A percentile compares a stretch with the other conserved stretches of the same genome.
These are phyloP conservation scores for Sporothrix sp. DNA, from an alignment of 2,329 filamentous ascomycete genomes.

Conservation along the genomic window DNA sequence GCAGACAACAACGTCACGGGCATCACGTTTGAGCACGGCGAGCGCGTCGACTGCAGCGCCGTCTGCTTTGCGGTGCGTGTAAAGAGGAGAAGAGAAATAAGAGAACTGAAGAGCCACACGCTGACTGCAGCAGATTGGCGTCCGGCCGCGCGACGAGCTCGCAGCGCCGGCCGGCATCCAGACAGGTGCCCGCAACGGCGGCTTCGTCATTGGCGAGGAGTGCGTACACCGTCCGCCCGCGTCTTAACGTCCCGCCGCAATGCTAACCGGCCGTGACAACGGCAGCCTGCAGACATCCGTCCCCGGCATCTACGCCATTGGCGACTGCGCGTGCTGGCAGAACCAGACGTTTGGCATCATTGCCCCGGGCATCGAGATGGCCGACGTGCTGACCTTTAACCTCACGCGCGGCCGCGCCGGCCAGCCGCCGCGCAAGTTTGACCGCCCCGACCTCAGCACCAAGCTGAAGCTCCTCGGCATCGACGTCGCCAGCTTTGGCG, in stretches of 20 bases:
- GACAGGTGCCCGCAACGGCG: not conserved
- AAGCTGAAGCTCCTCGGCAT: conserved; percentile 85
- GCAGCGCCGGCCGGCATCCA: conserved; percentile 58
- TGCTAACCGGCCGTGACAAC: conserved; percentile 26
- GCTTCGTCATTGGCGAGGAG: conserved; percentile 2
- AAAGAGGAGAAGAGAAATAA: not conserved
- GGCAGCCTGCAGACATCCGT: conserved; percentile 56
- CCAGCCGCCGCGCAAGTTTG: conserved; percentile 52
- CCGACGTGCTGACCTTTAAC: conserved; percentile 83
- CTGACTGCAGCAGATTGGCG: conserved; percentile 52
- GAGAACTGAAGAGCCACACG: too few species aligned
- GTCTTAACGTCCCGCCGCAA: too few species aligned
- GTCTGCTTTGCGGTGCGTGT: conserved; percentile 63
- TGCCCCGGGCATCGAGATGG: conserved; percentile 85
- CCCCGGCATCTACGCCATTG: conserved; percentile 72
- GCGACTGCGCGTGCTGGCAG: conserved; percentile 85
- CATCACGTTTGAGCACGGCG: conserved; percentile 71
- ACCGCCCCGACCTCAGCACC: conserved; percentile 77
- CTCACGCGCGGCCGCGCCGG: conserved; percentile 58
- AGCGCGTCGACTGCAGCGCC: conserved; percentile 65
- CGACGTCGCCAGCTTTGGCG: conserved; percentile 85
- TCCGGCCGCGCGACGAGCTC: conserved; percentile 70
- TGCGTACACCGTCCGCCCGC: too few species aligned
- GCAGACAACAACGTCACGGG: conserved; percentile 56
- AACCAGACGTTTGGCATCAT: conserved; percentile 82